A percentile compares a stretch with the other conserved stretches of the same genome.
phyloP scores from a whole-genome alignment of 2,329 filamentous ascomycete genomes.

The Nothomitra cinnamomea region DNA sequence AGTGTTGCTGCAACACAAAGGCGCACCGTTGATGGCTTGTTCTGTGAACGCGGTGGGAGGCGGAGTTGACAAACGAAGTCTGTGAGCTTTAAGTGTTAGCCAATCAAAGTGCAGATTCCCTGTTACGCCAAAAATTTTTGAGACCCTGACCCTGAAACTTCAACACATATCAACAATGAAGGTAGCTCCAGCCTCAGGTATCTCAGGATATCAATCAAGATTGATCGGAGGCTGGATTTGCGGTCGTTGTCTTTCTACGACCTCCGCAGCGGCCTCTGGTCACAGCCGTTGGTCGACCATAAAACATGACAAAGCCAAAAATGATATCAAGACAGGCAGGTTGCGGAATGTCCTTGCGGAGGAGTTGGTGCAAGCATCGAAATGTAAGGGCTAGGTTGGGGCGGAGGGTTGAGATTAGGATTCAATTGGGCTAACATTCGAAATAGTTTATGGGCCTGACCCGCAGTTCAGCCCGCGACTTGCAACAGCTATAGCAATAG shows the following conservation, averaged over 20 bases:
- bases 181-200: background rate
- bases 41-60: too few species aligned
- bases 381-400: slow-evolving; percentile 35
- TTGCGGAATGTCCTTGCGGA: slow-evolving; percentile 52
- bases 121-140: too few species aligned
- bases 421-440: background rate
- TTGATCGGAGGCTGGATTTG: background rate
- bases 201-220: background rate
- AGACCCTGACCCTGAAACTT: too few species aligned
- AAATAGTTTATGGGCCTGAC: slow-evolving; percentile 58
- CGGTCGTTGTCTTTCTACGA: slow-evolving; percentile 32
- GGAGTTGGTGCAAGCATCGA: slow-evolving; percentile 58
- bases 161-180: too few species aligned
- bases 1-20: too few species aligned
- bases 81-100: too few species aligned
- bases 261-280: slow-evolving; percentile 37
- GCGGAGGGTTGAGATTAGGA: background rate
- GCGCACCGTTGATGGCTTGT: too few species aligned
- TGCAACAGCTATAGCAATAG: slow-evolving; percentile 51
- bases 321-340: slow-evolving; percentile 62
- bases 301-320: slow-evolving; percentile 81
- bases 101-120: too few species aligned
- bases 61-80: too few species aligned
- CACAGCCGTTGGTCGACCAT: slow-evolving; percentile 96
- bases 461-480: slow-evolving; percentile 59